A percentile compares a stretch with the other conserved stretches of the same genome.
phyloP scores from a whole-genome alignment of 78 protist species.

The Dictyostelium intermedium region DNA sequence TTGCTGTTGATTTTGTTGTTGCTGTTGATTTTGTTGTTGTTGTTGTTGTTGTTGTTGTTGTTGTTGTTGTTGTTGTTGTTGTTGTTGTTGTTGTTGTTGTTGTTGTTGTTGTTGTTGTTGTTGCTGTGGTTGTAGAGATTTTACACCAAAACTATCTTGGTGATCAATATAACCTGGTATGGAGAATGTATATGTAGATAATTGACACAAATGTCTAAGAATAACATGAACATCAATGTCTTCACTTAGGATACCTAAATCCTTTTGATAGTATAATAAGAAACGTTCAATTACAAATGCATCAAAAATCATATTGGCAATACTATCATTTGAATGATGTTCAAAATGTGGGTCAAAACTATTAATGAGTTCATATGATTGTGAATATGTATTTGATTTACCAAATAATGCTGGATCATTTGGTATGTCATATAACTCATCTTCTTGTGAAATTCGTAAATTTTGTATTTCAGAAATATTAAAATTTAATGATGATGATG shows the following conservation, averaged over 20 bases:
- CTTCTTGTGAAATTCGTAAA: constrained; percentile 14
- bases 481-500: not conserved
- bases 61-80: not conserved
- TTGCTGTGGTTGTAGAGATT: not conserved
- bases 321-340: constrained; percentile 6
- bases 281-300: constrained; percentile 44
- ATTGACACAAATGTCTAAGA: constrained; percentile 61
- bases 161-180: constrained; percentile 11
- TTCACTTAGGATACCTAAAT: not conserved
- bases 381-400: constrained; percentile 15
- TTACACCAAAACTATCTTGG: not conserved
- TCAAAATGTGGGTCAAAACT: constrained; percentile 55
- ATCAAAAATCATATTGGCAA: constrained; percentile 29
- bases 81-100: not conserved
- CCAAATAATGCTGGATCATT: not conserved
- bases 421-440: constrained; percentile 6
- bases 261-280: not conserved
- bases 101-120: not conserved
- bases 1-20: too few relatives aligned
- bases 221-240: not conserved
- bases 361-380: constrained; percentile 22
- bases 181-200: constrained; percentile 32
- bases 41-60: not conserved
- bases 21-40: not conserved
- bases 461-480: constrained; percentile 22